Conservation (phyloP, 2,329 filamentous ascomycete species). For the Alternaria novae-zelandiae region DNA sequence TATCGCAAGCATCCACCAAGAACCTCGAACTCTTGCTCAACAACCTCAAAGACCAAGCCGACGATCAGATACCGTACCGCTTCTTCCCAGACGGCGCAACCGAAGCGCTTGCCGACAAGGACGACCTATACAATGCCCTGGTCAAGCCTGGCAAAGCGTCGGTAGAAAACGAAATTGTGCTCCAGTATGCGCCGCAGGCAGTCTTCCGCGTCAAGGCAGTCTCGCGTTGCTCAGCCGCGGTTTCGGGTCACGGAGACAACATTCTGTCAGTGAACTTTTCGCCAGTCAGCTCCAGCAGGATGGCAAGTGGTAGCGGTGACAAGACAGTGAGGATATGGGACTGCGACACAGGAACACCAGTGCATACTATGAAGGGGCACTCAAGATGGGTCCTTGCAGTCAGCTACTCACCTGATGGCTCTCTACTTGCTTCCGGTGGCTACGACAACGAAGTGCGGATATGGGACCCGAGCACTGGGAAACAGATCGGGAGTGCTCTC, state of each 20-base stretch:
- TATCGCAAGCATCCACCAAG: slow-evolving; percentile 85
- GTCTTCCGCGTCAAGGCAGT: slow-evolving; percentile 94
- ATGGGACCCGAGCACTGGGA: slow-evolving; percentile 85
- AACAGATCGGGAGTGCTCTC: slow-evolving; percentile 71
- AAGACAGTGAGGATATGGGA: slow-evolving; percentile 94
- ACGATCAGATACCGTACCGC: slow-evolving; percentile 71
- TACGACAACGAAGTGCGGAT: slow-evolving; percentile 92
- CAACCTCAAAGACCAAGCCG: slow-evolving; percentile 72
- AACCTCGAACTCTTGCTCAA: slow-evolving; percentile 89
- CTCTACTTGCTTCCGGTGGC: slow-evolving; percentile 82
- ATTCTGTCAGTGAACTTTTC: slow-evolving; percentile 89
- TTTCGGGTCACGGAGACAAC: slow-evolving; percentile 88
- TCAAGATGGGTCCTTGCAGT: slow-evolving; percentile 89
- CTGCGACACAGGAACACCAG: slow-evolving; percentile 88
- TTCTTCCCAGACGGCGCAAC: slow-evolving; percentile 62
- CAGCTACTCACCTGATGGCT: slow-evolving; percentile 83
- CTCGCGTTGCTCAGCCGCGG: slow-evolving; percentile 84
- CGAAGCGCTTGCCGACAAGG: slow-evolving; percentile 54
- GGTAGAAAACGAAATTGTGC: slow-evolving; percentile 67
- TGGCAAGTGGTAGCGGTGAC: slow-evolving; percentile 91
- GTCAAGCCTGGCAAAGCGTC: slow-evolving; percentile 52
- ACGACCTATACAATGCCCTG: slow-evolving; percentile 52
- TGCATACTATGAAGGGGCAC: slow-evolving; percentile 85
- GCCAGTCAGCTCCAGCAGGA: slow-evolving; percentile 73
- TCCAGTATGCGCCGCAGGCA: slow-evolving; percentile 79